phyloP scores from a whole-genome alignment of 805 yeast genomes.

The Danielia oregonensis region DNA sequence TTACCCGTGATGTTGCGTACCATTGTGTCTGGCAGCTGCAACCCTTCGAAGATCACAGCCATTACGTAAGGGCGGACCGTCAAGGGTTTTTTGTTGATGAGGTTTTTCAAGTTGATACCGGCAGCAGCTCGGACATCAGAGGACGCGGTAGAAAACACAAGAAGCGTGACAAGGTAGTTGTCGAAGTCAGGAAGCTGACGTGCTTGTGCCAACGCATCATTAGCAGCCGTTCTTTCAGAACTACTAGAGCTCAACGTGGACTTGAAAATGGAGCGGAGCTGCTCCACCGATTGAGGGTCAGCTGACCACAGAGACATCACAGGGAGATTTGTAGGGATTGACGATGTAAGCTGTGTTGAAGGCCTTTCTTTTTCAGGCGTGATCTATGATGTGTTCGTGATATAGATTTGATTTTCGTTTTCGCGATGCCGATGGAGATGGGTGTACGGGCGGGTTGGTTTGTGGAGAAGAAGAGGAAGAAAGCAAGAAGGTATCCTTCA shows the following conservation, averaged over 20 bases:
- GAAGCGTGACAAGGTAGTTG: constrained; percentile 70
- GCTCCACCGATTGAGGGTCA: constrained; percentile 55
- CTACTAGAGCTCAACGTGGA: constrained; percentile 67
- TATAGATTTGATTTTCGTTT: no score
- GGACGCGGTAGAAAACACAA: constrained; percentile 46
- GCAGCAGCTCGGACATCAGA: constrained; percentile 78
- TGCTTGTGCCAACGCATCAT: constrained; percentile 68
- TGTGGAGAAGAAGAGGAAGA: no score
- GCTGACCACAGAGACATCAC: constrained; percentile 80
- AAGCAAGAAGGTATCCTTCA: no score
- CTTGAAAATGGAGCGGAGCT: constrained; percentile 60
- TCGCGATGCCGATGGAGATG: no score
- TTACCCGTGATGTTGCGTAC: constrained; percentile 88
- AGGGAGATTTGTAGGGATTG: no score
- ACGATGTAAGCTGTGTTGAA: no score
- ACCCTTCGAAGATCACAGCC: constrained; percentile 49
- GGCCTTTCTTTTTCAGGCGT: no score
- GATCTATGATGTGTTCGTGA: no score
- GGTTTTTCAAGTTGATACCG: constrained; percentile 80
- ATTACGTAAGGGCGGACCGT: constrained; percentile 32
- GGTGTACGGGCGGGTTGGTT: no score
- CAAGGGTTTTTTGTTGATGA: constrained; percentile 42
- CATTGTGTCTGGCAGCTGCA: constrained; percentile 51
- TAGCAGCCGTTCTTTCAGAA: constrained; percentile 59
- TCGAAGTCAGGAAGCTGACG: constrained; percentile 70